A percentile compares a stretch with the other conserved stretches of the same genome.
These are phyloP conservation scores for Vigna reflexopilosa DNA, from an alignment of 306 rosid genomes.

Conservation along the genomic window DNA sequence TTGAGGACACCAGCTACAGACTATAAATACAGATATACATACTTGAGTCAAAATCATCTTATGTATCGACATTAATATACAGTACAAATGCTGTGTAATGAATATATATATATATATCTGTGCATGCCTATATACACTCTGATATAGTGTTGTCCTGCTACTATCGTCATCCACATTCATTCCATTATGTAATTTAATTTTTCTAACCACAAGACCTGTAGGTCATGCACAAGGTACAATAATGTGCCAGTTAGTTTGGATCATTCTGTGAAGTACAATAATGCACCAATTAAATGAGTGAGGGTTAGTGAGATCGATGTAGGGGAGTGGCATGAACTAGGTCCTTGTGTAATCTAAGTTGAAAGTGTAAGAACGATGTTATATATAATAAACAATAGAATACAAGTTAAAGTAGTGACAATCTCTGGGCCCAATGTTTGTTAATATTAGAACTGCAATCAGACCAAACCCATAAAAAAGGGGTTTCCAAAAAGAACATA, in stretches of 20 bases:
- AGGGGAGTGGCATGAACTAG: neutral
- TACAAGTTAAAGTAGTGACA: slow-evolving; percentile 18
- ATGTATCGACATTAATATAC: neutral
- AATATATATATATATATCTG: neutral
- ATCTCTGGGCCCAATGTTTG: slow-evolving; percentile 39
- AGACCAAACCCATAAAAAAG: slow-evolving; percentile 34
- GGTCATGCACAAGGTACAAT: slow-evolving; percentile 35
- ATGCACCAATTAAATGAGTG: slow-evolving; percentile 37
- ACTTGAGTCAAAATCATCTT: neutral
- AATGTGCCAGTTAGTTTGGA: slow-evolving; percentile 32
- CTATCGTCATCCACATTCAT: neutral
- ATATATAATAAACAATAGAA: neutral
- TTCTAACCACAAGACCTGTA: slow-evolving; percentile 9
- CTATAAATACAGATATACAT: neutral
- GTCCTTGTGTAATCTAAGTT: neutral
- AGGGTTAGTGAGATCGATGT: neutral
- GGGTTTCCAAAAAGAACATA: slow-evolving; percentile 37
- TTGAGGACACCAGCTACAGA: neutral
- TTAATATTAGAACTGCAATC: slow-evolving; percentile 26
- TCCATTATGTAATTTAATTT: neutral
- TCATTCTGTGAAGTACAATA: slow-evolving; percentile 32
- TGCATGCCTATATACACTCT: slow-evolving; percentile 22
- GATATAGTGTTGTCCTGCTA: slow-evolving; percentile 18
- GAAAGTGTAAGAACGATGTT: slow-evolving; percentile 1
- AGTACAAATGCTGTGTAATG: neutral